These are phyloP conservation scores for Penicillium sp. DNA, from an alignment of 2,329 filamentous ascomycete species.

Conservation along the genomic window DNA sequence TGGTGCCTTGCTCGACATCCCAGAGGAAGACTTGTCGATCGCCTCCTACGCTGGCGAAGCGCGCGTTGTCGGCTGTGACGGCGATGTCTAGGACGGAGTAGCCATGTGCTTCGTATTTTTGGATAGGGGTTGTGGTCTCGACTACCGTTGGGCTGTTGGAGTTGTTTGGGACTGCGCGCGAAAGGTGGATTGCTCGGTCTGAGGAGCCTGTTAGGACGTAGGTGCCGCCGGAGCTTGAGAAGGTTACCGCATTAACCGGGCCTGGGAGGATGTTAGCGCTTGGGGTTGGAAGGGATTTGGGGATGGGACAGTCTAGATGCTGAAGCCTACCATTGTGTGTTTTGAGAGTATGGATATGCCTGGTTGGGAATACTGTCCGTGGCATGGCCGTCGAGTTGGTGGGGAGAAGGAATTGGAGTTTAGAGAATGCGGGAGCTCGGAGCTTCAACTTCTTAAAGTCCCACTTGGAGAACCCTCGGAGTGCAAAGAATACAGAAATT, in stretches of 20 bases:
- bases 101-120: constrained; percentile 84
- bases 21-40: constrained; percentile 90
- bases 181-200: constrained; percentile 81
- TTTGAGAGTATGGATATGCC: constrained; percentile 43
- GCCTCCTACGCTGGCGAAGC: constrained; percentile 82
- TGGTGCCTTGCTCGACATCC: constrained; percentile 82
- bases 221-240: constrained; percentile 68
- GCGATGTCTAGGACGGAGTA: constrained; percentile 84
- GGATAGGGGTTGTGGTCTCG: constrained; percentile 61
- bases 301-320: too few relatives aligned
- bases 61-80: constrained; percentile 71
- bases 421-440: constrained; percentile 13
- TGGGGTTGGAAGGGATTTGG: neutral
- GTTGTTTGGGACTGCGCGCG: constrained; percentile 58
- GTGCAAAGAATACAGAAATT: neutral
- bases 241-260: constrained; percentile 68
- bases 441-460: neutral
- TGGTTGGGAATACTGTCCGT: constrained; percentile 36
- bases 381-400: constrained; percentile 14
- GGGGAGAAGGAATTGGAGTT: constrained; percentile 6
- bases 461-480: neutral
- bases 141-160: constrained; percentile 32
- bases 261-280: constrained; percentile 44
- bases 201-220: constrained; percentile 83
- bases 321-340: constrained; percentile 43